Percentiles rank a stretch among this genome's conserved stretches.
Evolutionary conservation across 768 basidiomycete species (phyloP).

Genomic region (Collybia sordida): DNA sequence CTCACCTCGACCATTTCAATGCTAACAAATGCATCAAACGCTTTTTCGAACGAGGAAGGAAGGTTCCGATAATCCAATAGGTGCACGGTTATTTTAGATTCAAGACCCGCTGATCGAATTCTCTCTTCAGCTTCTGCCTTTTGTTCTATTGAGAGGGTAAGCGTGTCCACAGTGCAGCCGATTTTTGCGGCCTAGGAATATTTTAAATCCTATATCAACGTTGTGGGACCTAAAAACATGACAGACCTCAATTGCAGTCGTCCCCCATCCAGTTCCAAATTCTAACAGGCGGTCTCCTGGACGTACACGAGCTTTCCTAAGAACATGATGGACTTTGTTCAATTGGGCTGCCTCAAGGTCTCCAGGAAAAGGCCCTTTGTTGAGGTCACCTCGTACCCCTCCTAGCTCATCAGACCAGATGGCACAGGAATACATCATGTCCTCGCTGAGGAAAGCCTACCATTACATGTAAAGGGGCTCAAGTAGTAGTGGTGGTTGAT

Average conservation of each 20-base stretch:
- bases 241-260: slow-evolving; percentile 42
- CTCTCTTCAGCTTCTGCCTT: slow-evolving; percentile 40
- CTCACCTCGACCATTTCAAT: slow-evolving; percentile 42
- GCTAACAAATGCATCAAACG: slow-evolving; percentile 40
- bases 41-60: slow-evolving; percentile 41
- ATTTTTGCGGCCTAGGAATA: slow-evolving; percentile 20
- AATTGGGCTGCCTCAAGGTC: slow-evolving; percentile 14
- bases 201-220: slow-evolving; percentile 21
- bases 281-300: slow-evolving; percentile 50
- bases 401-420: slow-evolving; percentile 44
- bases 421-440: slow-evolving; percentile 58
- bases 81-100: slow-evolving; percentile 43
- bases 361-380: neutral
- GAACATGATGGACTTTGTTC: slow-evolving; percentile 25
- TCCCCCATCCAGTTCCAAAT: slow-evolving; percentile 58
- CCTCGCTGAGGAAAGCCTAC: slow-evolving; percentile 36
- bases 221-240: slow-evolving; percentile 24
- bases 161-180: slow-evolving; percentile 42
- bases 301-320: slow-evolving; percentile 44
- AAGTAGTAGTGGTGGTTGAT: too few species aligned
- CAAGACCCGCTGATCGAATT: slow-evolving; percentile 35
- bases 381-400: slow-evolving; percentile 29
- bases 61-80: slow-evolving; percentile 54
- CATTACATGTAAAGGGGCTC: neutral
- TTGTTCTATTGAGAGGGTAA: slow-evolving; percentile 54